These are phyloP conservation scores for Neopestalotiopsis sp. DNA, from an alignment of 2,329 filamentous ascomycete genomes.

Conservation along the genomic window DNA sequence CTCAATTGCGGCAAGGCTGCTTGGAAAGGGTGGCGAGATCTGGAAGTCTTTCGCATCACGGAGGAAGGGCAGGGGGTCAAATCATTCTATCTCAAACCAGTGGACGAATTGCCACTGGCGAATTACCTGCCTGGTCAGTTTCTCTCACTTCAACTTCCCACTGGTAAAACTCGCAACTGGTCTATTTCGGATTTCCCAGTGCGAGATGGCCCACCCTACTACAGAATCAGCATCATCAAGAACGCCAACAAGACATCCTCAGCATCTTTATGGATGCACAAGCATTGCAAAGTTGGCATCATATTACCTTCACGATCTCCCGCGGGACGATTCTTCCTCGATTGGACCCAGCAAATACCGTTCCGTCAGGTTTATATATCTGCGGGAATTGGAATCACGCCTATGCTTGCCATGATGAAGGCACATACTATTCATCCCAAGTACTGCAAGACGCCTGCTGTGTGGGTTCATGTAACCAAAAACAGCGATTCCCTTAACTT, in stretches of 20 bases:
- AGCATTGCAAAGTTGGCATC: constrained; percentile 23
- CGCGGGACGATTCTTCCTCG: constrained; percentile 30
- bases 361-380: constrained; percentile 30
- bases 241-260: constrained; percentile 21
- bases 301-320: constrained; percentile 27
- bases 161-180: constrained; percentile 27
- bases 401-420: constrained; percentile 32
- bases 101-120: constrained; percentile 23
- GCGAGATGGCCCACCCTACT: constrained; percentile 25
- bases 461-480: constrained; percentile 30
- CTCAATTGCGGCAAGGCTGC: constrained; percentile 24
- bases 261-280: constrained; percentile 32
- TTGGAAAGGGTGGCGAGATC: constrained; percentile 29
- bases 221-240: constrained; percentile 31
- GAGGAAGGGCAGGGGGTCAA: constrained; percentile 28
- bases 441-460: constrained; percentile 21
- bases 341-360: constrained; percentile 22
- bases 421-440: constrained; percentile 29
- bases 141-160: constrained; percentile 29
- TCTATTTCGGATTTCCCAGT: constrained; percentile 30
- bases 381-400: constrained; percentile 33
- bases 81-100: constrained; percentile 29
- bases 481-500: constrained; percentile 24
- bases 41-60: constrained; percentile 25
- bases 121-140: constrained; percentile 32